Percentiles rank a stretch among this genome's conserved stretches.
Evolutionary conservation across 129 eudicot genomes (phyloP).

Genomic region (Glebionis coronaria): DNA sequence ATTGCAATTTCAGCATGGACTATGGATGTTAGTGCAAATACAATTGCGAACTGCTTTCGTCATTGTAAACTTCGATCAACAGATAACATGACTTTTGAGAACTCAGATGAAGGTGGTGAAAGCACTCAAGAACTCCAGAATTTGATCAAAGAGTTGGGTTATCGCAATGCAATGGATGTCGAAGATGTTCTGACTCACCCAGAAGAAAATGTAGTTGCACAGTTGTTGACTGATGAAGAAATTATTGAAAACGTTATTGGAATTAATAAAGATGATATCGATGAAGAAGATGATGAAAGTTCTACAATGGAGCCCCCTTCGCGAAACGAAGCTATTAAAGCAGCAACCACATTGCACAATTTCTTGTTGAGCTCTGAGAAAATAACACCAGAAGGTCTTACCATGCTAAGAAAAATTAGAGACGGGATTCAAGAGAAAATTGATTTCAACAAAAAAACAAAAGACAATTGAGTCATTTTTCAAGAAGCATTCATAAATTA

Average conservation of each 20-base stretch:
- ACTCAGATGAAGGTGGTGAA: constrained; percentile 23
- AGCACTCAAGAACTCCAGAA: no score
- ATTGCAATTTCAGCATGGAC: constrained; percentile 31
- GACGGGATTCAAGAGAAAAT: no score
- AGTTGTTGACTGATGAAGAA: constrained; percentile 32
- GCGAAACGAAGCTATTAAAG: constrained; percentile 25
- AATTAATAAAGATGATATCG: constrained; percentile 31
- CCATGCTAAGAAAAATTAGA: constrained; percentile 12
- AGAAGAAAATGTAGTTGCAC: constrained; percentile 18
- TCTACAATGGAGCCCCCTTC: no score
- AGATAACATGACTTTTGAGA: constrained; percentile 29
- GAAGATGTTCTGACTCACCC: no score
- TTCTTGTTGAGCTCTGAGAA: constrained; percentile 24
- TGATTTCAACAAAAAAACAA: constrained; percentile 16
- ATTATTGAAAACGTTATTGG: constrained; percentile 30
- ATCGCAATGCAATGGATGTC: no score
- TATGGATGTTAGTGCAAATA: constrained; percentile 32
- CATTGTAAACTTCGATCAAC: constrained; percentile 33
- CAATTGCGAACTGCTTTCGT: constrained; percentile 25
- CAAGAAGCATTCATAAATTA: constrained; percentile 24
- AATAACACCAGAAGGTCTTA: constrained; percentile 20
- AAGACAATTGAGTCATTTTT: constrained; percentile 33
- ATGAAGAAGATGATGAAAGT: no score
- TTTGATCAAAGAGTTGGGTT: no score
- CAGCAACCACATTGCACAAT: constrained; percentile 27